Base-by-base conservation (phyloP, 2,329 filamentous ascomycete species). In the Fusarium nodosum region DNA sequence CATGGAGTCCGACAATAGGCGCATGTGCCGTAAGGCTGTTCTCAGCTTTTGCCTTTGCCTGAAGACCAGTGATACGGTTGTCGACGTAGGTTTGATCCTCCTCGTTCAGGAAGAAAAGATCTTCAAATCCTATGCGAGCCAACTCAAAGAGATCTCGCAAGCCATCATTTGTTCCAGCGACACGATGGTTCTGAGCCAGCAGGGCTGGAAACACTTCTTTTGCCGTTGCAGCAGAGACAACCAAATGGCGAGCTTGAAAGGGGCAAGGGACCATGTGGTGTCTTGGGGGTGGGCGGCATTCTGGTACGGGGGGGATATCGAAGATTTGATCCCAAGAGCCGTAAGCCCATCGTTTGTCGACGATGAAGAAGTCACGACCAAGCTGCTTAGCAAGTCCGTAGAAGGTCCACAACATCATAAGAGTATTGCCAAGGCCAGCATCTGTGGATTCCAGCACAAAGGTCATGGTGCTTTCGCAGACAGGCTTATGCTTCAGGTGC, bases 301-400 rank as follows among this genome's bases (percentile, higher is more conserved):
- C 79, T 3, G 90, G 89, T 3, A 84, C 71, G 0, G 92, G 90
- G 2, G 91, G 90, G 5, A 87, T 80, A 46, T 87, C 81, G 79
- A 97, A 97, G 73, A 92, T 93, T 52, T 88, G 85, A 1, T 85
- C 85, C 75, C 93, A 97, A 53, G 85, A 84, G 12, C 93, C 93
- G 73, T 96, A 96, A 2, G 91, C 90, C 90, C 94, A 97, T 69
- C 90, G 86, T 9, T 91, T 88, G 79, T 97, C 93, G 73, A 97
- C 93, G 66, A 97, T 84, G 80, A 97, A 97, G 79, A 97, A 97
- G 1, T 88, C 84, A 26, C 93, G 85, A 16, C 87, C 87, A 76
- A 97, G 91, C 62, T 89, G 86, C 75, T 90, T 84, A 3, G 93
- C 93, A 56, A 97, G 81, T 5, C 92, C 92, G 76, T 96, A 97